These are phyloP conservation scores for Cyclotella atomus DNA, from an alignment of 108 stramenopile species.

Conservation along the genomic window DNA sequence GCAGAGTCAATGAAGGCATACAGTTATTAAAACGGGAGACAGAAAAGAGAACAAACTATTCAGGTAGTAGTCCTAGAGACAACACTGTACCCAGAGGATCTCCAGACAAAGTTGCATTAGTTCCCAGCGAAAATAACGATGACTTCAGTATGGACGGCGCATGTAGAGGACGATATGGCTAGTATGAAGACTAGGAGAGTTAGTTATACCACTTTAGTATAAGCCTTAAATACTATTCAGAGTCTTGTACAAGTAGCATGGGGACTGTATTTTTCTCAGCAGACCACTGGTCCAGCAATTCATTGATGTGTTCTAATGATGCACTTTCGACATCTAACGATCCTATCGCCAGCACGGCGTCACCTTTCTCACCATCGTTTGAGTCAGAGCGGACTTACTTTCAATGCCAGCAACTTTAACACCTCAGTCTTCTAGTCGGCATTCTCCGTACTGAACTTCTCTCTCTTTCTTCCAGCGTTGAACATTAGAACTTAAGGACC, in stretches of 20 bases:
- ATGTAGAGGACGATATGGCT: background rate
- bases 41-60: constrained; percentile 14
- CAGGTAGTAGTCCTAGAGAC: background rate
- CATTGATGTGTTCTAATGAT: constrained; percentile 38
- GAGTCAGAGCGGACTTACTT: background rate
- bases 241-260: constrained; percentile 29
- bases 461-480: constrained; percentile 48
- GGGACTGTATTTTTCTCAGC: constrained; percentile 13
- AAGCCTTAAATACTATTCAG: background rate
- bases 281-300: constrained; percentile 45
- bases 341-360: constrained; percentile 41
- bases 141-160: background rate
- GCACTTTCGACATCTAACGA: constrained; percentile 47
- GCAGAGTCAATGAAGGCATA: constrained; percentile 62
- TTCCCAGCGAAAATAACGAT: background rate
- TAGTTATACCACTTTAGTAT: background rate
- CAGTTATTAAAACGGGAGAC: constrained; percentile 51
- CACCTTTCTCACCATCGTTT: constrained; percentile 16
- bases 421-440: constrained; percentile 35
- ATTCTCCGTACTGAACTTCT: constrained; percentile 32
- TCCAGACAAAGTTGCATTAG: background rate
- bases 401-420: constrained; percentile 12
- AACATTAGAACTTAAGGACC: constrained; percentile 47
- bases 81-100: background rate
- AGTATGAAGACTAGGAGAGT: background rate